Conservation (phyloP, 2,329 filamentous ascomycete species). For the Pezicula carpinea region DNA sequence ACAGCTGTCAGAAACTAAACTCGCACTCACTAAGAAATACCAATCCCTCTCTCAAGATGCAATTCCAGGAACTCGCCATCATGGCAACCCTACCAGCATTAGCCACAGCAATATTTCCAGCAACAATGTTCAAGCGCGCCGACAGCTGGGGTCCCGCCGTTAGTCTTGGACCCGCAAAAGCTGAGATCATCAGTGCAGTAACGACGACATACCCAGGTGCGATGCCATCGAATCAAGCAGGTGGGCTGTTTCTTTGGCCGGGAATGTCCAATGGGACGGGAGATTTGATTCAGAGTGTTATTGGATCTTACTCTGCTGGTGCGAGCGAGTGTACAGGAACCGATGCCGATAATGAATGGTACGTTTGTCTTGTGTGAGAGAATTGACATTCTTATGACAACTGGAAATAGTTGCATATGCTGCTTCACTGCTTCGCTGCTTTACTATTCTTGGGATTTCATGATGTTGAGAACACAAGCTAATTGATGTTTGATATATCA, state of each 20-base stretch:
- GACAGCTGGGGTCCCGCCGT: constrained; percentile 21
- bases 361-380: no score
- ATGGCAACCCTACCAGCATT: no score
- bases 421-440: no score
- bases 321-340: constrained; percentile 19
- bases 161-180: constrained; percentile 17
- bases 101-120: no score
- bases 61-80: no score
- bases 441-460: no score
- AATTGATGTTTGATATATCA: background rate
- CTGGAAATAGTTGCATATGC: no score
- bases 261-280: constrained; percentile 23
- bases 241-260: constrained; percentile 23
- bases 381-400: no score
- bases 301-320: constrained; percentile 18
- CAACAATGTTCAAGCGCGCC: constrained; percentile 3
- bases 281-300: constrained; percentile 18
- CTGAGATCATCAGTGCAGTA: constrained; percentile 17
- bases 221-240: constrained; percentile 20
- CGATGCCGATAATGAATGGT: constrained; percentile 18
- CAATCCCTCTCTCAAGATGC: no score
- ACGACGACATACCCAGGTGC: constrained; percentile 24
- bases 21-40: no score
- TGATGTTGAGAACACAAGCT: no score
- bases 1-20: no score